Conservation (phyloP, 129 eudicot species). For the Pittosporum tobira region DNA sequence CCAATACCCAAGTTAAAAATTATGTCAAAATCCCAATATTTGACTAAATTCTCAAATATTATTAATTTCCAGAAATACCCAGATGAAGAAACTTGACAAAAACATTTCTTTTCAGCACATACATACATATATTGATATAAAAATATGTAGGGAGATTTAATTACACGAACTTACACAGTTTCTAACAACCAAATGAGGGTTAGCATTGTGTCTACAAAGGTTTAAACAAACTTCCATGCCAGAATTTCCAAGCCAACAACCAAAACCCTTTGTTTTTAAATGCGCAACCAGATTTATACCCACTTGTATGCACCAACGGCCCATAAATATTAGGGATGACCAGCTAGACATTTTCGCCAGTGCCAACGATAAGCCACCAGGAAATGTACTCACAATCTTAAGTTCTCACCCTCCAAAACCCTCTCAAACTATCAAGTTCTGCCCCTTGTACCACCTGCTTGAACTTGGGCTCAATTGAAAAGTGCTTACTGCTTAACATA, state of each 20-base stretch:
- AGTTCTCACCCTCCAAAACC: constrained; percentile 51
- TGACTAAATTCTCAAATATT: too few relatives aligned
- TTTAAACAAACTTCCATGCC: constrained; percentile 91
- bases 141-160: too few relatives aligned
- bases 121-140: too few relatives aligned
- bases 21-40: background rate
- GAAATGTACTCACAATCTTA: constrained; percentile 39
- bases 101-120: too few relatives aligned
- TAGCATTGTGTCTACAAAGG: constrained; percentile 63
- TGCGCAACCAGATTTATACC: constrained; percentile 50
- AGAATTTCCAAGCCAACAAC: constrained; percentile 87
- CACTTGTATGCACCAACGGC: constrained; percentile 51
- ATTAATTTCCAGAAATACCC: too few relatives aligned
- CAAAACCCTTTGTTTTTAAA: constrained; percentile 46
- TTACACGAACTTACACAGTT: constrained; percentile 80
- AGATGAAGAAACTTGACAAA: too few relatives aligned
- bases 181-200: constrained; percentile 71
- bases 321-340: constrained; percentile 64
- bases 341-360: constrained; percentile 86
- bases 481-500: constrained; percentile 59
- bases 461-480: constrained; percentile 46
- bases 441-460: constrained; percentile 41
- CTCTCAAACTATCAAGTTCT: constrained; percentile 24
- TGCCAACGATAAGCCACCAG: constrained; percentile 67
- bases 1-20: too few relatives aligned